Evolutionary conservation across 1,284 basidiomycete species (phyloP).

Genomic region (Ustilago trichophora): DNA sequence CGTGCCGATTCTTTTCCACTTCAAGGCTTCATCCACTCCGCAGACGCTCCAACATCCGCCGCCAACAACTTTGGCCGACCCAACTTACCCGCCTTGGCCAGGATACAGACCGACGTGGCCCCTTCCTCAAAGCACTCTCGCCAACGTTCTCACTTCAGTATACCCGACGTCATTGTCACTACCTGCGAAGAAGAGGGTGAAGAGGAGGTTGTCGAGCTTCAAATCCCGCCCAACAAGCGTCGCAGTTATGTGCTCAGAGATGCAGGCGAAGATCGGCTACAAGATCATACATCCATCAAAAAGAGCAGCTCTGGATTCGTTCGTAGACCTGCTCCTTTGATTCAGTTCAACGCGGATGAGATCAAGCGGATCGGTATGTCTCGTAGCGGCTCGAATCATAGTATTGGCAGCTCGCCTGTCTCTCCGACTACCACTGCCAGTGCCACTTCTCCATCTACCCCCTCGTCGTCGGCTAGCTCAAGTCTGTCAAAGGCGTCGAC

Average conservation of each 20-base stretch:
- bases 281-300: slow-evolving; percentile 2
- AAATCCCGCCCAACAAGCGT: slow-evolving; percentile 42
- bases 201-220: slow-evolving; percentile 40
- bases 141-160: slow-evolving; percentile 54
- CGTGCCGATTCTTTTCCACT: slow-evolving; percentile 19
- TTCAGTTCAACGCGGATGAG: slow-evolving; percentile 20
- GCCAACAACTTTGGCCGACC: not conserved
- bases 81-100: not conserved
- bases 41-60: not conserved
- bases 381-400: slow-evolving; percentile 7
- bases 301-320: slow-evolving; percentile 9
- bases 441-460: not conserved
- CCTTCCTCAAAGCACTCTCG: slow-evolving; percentile 20
- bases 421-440: not conserved
- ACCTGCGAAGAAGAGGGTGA: slow-evolving; percentile 53
- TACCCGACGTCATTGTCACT: slow-evolving; percentile 58
- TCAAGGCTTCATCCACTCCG: slow-evolving; percentile 1
- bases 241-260: slow-evolving; percentile 32
- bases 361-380: slow-evolving; percentile 12
- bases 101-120: slow-evolving; percentile 8
- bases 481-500: slow-evolving; percentile 18
- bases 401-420: slow-evolving; percentile 3
- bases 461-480: slow-evolving; percentile 22
- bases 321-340: slow-evolving; percentile 22
- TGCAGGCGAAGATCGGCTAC: not conserved